Conservation (phyloP, 371 early-diverging fungal species). For the Mortierella sp. region DNA sequence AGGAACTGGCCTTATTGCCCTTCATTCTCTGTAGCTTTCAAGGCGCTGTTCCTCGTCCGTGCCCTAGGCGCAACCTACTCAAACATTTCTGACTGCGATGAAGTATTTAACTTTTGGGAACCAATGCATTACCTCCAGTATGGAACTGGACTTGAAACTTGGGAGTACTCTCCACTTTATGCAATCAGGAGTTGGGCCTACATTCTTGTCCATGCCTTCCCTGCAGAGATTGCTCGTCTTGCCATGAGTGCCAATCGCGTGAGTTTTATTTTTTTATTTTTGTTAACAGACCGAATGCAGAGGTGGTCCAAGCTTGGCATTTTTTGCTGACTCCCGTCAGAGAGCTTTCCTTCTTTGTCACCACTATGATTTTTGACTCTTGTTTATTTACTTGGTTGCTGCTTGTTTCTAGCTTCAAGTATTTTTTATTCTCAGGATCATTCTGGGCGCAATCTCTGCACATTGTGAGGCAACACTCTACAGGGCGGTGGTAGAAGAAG, state of each 20-base stretch:
- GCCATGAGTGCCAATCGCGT: conserved; percentile 68
- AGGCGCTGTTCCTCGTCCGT: conserved; percentile 68
- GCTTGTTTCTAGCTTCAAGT: conserved; percentile 68
- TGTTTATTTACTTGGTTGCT: conserved; percentile 2
- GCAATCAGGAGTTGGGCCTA: conserved; percentile 93
- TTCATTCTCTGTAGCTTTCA: conserved; percentile 70
- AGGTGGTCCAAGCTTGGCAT: conserved; percentile 5
- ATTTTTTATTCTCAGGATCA: conserved; percentile 80
- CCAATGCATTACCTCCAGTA: conserved; percentile 89
- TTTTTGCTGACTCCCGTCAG: background rate
- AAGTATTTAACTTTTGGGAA: conserved; percentile 98
- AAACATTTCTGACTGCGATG: conserved; percentile 88
- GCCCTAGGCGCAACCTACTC: conserved; percentile 75
- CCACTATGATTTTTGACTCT: background rate
- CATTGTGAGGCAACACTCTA: conserved; percentile 83
- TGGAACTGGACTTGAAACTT: conserved; percentile 92
- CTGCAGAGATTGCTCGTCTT: conserved; percentile 61
- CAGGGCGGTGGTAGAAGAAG: conserved; percentile 69
- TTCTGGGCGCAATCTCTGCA: conserved; percentile 74
- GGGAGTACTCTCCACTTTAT: conserved; percentile 95
- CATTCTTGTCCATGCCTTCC: conserved; percentile 70
- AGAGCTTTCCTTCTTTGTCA: background rate
- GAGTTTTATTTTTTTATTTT: conserved; percentile 13
- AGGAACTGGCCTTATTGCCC: conserved; percentile 57
- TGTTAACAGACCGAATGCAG: background rate